Conservation (phyloP, 495 filamentous ascomycete species). For the Schizothecium vesticola region DNA sequence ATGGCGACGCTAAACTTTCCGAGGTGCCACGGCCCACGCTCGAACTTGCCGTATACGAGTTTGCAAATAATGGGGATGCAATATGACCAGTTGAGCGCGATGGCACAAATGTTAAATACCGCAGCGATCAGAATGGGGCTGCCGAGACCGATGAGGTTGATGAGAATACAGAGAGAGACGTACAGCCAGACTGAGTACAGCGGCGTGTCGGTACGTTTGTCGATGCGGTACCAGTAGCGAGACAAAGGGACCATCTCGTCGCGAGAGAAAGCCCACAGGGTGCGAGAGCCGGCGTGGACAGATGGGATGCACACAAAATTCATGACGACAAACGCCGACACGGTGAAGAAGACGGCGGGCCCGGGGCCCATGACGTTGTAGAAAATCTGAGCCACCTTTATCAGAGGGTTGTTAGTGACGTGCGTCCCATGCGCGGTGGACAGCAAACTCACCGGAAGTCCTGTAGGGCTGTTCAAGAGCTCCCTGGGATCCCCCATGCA, state of each 20-base stretch:
- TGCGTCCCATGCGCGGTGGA: too few species aligned
- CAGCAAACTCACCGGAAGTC: too few species aligned
- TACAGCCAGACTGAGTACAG: constrained; percentile 56
- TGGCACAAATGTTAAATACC: constrained; percentile 55
- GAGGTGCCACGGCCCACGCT: too few species aligned
- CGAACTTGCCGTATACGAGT: too few species aligned
- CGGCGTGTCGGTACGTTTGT: constrained; percentile 46
- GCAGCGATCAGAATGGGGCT: constrained; percentile 52
- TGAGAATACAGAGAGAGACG: constrained; percentile 48
- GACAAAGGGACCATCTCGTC: constrained; percentile 50
- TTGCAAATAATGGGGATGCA: constrained; percentile 55
- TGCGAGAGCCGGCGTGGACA: constrained; percentile 52
- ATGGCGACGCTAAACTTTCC: too few species aligned
- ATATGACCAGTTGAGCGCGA: constrained; percentile 57
- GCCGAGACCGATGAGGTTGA: constrained; percentile 57
- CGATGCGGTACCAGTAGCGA: constrained; percentile 47
- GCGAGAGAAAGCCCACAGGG: constrained; percentile 56
- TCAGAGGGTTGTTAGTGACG: constrained; percentile 53
- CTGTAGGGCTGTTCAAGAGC: too few species aligned
- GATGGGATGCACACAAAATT: constrained; percentile 55
- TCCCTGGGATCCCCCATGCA: too few species aligned
- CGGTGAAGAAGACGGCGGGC: constrained; percentile 52
- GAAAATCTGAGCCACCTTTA: constrained; percentile 58
- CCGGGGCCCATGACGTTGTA: constrained; percentile 52
- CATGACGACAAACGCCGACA: constrained; percentile 50